Base-by-base conservation (phyloP, 2,329 filamentous ascomycete genomes). In the Phoma sp. region DNA sequence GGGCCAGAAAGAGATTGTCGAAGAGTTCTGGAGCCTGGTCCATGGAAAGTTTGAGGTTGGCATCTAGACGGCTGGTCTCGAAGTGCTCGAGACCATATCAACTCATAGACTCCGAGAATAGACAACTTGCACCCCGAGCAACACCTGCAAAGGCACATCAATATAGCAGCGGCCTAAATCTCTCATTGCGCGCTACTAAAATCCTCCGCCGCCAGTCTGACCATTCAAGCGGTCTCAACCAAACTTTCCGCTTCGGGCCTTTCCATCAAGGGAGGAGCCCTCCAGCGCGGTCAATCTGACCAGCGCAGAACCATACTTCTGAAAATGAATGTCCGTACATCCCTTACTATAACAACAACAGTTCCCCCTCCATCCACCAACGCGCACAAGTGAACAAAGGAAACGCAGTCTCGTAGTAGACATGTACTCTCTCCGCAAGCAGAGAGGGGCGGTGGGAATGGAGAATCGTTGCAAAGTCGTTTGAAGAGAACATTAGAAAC, bases 21-120 rank as follows among this genome's bases (percentile, higher is more conserved):
- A 81, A 65, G 77, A 82, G 64, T 78, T 82, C 56, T 82, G 80
- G 80, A 64, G 69, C 0, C 68, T 75, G 60, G 75, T 82, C 2
- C 65, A 76, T 56, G 80, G 80, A 4, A 73, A 62, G 55, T 73
- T 80, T 45, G 75, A 80, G 65, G 77, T 80, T 28, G 78, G 73
- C 1, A 48, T 60, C 15, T 73, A 60, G 51, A 37, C 5, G 28
- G 23, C 14, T 49, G 39, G 38, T 45, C 15, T 45, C 37, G 34
- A 52, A 54, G 45, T 46, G 45, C 51, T 48, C 45, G 45, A 48
- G n/a, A 48, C 34, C 39, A 18, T 17, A 11, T 21, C 18, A 23
- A 6, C 14, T 17, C 29, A 11, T 29, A 29, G 28, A 52, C 23
- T 9, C 4, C 9, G n/a, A 29, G 9, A 23, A 29, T 37, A 42